phyloP scores from a whole-genome alignment of 2,329 filamentous ascomycete genomes.

The Cladosporium sp. region DNA sequence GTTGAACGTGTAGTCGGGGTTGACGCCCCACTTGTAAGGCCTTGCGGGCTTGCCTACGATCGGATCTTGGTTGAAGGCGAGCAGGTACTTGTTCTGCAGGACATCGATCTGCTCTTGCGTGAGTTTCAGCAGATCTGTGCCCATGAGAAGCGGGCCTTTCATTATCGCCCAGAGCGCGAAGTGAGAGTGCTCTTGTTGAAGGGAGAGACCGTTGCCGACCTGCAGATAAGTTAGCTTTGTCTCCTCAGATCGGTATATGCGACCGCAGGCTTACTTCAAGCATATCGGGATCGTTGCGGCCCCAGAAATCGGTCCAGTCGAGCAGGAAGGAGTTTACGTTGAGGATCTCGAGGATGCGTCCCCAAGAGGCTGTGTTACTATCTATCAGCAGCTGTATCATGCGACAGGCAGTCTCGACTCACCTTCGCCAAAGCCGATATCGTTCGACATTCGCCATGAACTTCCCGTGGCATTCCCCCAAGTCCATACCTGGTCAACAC shows the following conservation, averaged over 20 bases:
- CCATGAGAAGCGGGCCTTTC: constrained; percentile 52
- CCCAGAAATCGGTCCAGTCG: constrained; percentile 42
- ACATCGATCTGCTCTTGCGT: constrained; percentile 48
- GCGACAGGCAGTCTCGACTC: neutral
- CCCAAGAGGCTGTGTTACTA: constrained; percentile 23
- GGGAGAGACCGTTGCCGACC: constrained; percentile 44
- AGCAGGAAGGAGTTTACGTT: constrained; percentile 42
- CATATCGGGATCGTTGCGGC: constrained; percentile 45
- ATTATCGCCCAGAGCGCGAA: constrained; percentile 53
- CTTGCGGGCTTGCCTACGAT: constrained; percentile 46
- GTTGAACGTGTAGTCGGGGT: constrained; percentile 55
- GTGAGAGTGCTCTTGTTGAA: constrained; percentile 48
- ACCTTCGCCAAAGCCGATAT: constrained; percentile 27
- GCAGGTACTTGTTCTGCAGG: constrained; percentile 51
- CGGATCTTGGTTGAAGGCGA: constrained; percentile 54
- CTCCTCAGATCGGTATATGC: too few relatives aligned
- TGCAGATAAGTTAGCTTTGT: neutral
- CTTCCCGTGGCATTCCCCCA: constrained; percentile 41
- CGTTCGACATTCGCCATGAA: constrained; percentile 38
- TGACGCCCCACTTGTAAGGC: constrained; percentile 52
- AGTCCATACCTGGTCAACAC: constrained; percentile 35
- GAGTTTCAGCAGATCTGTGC: constrained; percentile 47
- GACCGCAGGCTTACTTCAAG: constrained; percentile 31
- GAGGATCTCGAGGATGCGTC: constrained; percentile 37
- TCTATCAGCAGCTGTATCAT: neutral